A percentile compares a stretch with the other conserved stretches of the same genome.
Evolutionary conservation across 768 basidiomycete species (phyloP).

Genomic region (Gelatoporia subvermispora): DNA sequence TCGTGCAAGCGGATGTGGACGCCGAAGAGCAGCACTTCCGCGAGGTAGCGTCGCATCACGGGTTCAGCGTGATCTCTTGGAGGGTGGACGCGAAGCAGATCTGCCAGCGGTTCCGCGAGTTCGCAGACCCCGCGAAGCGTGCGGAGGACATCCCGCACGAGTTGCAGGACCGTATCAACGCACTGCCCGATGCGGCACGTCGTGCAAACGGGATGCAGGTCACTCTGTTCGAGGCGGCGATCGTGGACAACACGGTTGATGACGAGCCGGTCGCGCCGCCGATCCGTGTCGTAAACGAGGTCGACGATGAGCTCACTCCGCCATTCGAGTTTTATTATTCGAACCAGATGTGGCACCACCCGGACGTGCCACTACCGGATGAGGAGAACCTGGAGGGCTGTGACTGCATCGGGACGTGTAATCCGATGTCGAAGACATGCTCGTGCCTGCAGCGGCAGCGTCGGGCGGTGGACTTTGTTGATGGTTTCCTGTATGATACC

Average conservation of each 20-base stretch:
- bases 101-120: slow-evolving; percentile 12
- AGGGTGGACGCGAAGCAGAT: slow-evolving; percentile 7
- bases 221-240: slow-evolving; percentile 57
- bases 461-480: slow-evolving; percentile 12
- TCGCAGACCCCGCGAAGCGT: slow-evolving; percentile 9
- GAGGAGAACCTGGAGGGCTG: slow-evolving; percentile 57
- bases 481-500: slow-evolving; percentile 68
- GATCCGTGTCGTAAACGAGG: slow-evolving; percentile 62
- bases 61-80: slow-evolving; percentile 16
- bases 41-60: slow-evolving; percentile 6
- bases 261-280: slow-evolving; percentile 68
- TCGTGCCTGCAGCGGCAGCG: slow-evolving; percentile 60
- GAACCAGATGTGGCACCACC: slow-evolving; percentile 72
- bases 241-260: slow-evolving; percentile 55
- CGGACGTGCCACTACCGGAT: slow-evolving; percentile 65
- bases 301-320: slow-evolving; percentile 68
- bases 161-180: slow-evolving; percentile 65
- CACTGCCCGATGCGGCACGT: slow-evolving; percentile 36
- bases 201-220: slow-evolving; percentile 38
- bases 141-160: slow-evolving; percentile 54
- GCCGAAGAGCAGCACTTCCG: neutral
- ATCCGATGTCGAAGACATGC: slow-evolving; percentile 70
- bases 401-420: slow-evolving; percentile 69
- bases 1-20: too few species aligned
- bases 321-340: slow-evolving; percentile 87